A percentile compares a stretch with the other conserved stretches of the same genome.
Conservation (phyloP, 352 stramenopile species). For the Globisporangium canariense region DNA sequence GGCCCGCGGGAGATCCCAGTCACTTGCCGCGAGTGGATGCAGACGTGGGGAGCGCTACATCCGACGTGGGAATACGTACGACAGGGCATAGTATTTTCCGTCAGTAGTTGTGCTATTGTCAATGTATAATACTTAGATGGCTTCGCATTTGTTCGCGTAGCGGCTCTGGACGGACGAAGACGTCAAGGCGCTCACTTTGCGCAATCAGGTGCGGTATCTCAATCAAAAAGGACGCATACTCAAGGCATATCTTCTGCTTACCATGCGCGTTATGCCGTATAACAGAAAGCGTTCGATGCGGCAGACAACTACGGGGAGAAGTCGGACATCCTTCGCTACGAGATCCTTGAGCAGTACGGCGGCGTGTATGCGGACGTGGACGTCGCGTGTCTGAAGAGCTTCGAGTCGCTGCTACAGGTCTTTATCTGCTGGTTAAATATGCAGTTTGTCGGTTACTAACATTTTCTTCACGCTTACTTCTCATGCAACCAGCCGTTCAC, state of each 20-base stretch:
- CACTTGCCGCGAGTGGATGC: conserved; percentile 31
- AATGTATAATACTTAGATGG: no score
- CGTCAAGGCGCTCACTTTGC: conserved; percentile 19
- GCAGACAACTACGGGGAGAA: conserved; percentile 69
- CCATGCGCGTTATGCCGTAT: conserved; percentile 2
- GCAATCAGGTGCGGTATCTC: conserved; percentile 28
- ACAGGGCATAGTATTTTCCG: not conserved
- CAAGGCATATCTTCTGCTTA: conserved; percentile 5
- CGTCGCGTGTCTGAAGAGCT: conserved; percentile 51
- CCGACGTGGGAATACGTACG: conserved; percentile 33
- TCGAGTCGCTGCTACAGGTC: conserved; percentile 39
- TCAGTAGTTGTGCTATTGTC: no score
- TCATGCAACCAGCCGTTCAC: conserved; percentile 22
- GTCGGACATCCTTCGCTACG: conserved; percentile 72
- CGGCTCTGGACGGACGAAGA: conserved; percentile 54
- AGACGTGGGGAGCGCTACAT: conserved; percentile 44
- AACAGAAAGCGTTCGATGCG: conserved; percentile 33
- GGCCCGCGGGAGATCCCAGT: conserved; percentile 28
- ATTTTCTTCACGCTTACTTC: not conserved
- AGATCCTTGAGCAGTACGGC: conserved; percentile 50
- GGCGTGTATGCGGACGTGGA: conserved; percentile 75
- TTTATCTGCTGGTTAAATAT: not conserved
- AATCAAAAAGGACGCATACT: no score
- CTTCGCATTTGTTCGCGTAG: conserved; percentile 12
- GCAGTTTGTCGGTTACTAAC: not conserved